Evolutionary conservation across 768 basidiomycete genomes (phyloP).

Genomic region (Kwoniella pini): DNA sequence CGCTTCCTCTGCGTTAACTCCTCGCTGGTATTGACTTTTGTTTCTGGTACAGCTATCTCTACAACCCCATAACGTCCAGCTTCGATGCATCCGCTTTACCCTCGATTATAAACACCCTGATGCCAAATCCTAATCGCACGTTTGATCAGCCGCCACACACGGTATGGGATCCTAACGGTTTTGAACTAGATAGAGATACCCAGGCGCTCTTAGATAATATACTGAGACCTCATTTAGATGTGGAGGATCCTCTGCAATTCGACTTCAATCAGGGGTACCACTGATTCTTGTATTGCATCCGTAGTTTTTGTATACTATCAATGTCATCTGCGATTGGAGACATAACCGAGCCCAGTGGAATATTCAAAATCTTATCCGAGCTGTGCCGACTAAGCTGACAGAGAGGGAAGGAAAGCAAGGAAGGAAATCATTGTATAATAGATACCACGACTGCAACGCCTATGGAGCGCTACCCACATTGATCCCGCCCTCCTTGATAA

Average conservation of each 20-base stretch:
- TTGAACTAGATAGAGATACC: conserved; percentile 14
- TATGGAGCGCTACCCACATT: too few species aligned
- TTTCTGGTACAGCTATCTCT: neutral
- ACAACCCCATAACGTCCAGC: conserved; percentile 3
- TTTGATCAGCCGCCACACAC: neutral
- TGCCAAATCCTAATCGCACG: neutral
- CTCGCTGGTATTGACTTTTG: neutral
- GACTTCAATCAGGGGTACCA: neutral
- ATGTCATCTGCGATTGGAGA: too few species aligned
- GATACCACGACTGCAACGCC: too few species aligned
- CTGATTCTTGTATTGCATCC: too few species aligned
- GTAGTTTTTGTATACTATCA: too few species aligned
- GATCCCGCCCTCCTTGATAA: too few species aligned
- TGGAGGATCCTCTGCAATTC: conserved; percentile 7
- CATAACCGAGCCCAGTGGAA: too few species aligned
- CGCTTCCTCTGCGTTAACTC: neutral
- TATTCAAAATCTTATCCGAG: too few species aligned
- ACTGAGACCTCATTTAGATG: conserved; percentile 20
- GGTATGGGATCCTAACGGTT: conserved; percentile 10
- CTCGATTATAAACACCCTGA: neutral
- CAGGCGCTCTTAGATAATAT: conserved; percentile 22
- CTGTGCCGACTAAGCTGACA: too few species aligned
- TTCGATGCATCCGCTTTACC: neutral
- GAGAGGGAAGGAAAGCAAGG: too few species aligned
- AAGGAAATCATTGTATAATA: too few species aligned